Evolutionary conservation across 441 rosid genomes (phyloP).

Genomic region (Gossypium trilobum): DNA sequence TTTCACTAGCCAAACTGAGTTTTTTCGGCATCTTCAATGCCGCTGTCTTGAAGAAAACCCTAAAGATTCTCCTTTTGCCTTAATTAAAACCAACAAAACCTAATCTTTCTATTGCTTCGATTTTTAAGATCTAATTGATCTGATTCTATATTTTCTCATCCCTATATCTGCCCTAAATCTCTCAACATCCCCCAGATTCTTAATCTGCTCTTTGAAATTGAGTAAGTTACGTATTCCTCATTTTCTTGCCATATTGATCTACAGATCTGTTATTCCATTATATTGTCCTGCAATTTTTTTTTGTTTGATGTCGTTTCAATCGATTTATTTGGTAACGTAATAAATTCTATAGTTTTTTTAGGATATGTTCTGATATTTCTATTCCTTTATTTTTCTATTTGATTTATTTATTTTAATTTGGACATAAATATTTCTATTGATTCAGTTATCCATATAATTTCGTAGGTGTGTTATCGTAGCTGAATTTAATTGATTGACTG

Average conservation of each 20-base stretch:
- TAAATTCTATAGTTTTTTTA: background rate
- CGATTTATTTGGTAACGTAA: background rate
- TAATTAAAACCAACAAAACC: background rate
- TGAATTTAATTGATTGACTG: constrained; percentile 9
- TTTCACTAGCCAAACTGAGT: background rate
- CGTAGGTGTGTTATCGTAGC: background rate
- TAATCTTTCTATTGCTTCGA: background rate
- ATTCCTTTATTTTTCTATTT: background rate
- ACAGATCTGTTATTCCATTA: background rate
- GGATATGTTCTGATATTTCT: background rate
- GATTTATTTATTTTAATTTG: background rate
- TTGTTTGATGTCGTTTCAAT: background rate
- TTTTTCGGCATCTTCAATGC: constrained; percentile 19
- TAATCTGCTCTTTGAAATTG: background rate
- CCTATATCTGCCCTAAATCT: background rate
- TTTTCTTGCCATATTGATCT: background rate
- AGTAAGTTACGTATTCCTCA: constrained; percentile 6
- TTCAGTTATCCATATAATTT: constrained; percentile 3
- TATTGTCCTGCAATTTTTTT: background rate
- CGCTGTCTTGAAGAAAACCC: constrained; percentile 16
- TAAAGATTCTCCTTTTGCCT: background rate
- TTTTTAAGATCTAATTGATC: background rate
- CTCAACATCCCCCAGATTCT: background rate
- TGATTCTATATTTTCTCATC: background rate
- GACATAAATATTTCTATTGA: background rate